Evolutionary conservation across 2,329 filamentous ascomycete genomes (phyloP).

Genomic region (Pseudocercospora pini-densiflorae): DNA sequence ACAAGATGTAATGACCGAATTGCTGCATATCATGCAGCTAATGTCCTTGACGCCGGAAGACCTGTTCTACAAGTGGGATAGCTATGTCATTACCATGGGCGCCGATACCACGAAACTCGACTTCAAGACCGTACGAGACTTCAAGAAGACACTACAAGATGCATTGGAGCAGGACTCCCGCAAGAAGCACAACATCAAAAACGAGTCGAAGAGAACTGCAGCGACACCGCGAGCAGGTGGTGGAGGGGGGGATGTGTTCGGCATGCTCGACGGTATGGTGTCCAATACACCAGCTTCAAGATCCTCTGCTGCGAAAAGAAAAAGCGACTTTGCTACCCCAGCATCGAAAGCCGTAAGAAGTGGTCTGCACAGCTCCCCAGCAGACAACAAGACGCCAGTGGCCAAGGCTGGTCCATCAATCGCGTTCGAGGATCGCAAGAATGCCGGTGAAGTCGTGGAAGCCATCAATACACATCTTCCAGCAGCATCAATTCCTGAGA

Average conservation of each 20-base stretch:
- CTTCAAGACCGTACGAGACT: slow-evolving; percentile 71
- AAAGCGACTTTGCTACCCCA: slow-evolving; percentile 56
- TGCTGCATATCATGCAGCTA: slow-evolving; percentile 83
- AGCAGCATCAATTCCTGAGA: slow-evolving; percentile 52
- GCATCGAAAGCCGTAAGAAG: slow-evolving; percentile 50
- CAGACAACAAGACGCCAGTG: slow-evolving; percentile 43
- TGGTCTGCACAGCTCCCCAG: slow-evolving; percentile 53
- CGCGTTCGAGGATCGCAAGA: slow-evolving; percentile 72
- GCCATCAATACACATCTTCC: slow-evolving; percentile 76
- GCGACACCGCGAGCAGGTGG: slow-evolving; percentile 64
- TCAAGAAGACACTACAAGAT: slow-evolving; percentile 89
- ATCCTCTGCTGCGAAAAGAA: slow-evolving; percentile 54
- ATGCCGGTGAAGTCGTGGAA: slow-evolving; percentile 81
- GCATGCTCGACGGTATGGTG: slow-evolving; percentile 57
- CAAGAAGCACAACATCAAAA: slow-evolving; percentile 62
- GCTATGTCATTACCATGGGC: slow-evolving; percentile 94
- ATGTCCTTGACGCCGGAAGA: slow-evolving; percentile 83
- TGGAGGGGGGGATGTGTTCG: slow-evolving; percentile 72
- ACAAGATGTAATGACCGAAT: slow-evolving; percentile 76
- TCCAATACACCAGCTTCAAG: slow-evolving; percentile 48
- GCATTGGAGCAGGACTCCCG: slow-evolving; percentile 76
- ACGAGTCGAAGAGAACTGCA: slow-evolving; percentile 61
- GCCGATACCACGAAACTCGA: slow-evolving; percentile 74
- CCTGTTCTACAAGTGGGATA: slow-evolving; percentile 98
- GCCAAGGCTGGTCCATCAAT: slow-evolving; percentile 41